Conservation (phyloP, 768 basidiomycete species). For the Leucocoprinus leucothites region DNA sequence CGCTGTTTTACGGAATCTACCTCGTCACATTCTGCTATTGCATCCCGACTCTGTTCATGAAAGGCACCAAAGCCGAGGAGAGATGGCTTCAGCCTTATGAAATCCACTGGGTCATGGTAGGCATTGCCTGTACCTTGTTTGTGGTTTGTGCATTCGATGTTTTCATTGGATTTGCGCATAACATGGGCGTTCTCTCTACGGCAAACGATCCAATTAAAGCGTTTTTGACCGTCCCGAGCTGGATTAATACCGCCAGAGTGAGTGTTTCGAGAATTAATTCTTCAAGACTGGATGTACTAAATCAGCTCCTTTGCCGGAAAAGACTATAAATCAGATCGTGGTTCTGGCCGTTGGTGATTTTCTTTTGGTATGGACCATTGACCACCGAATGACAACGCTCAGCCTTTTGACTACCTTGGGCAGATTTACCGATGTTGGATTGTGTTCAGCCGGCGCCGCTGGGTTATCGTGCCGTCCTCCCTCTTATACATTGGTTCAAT, state of each 20-base stretch:
- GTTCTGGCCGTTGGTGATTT: background rate
- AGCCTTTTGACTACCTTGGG: no score
- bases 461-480: background rate
- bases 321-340: background rate
- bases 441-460: background rate
- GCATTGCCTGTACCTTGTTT: background rate
- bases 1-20: background rate
- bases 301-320: no score
- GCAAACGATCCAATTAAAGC: background rate
- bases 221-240: background rate
- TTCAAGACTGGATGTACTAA: background rate
- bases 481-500: background rate
- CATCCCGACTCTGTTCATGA: background rate
- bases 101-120: background rate
- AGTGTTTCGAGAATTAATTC: background rate
- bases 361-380: background rate
- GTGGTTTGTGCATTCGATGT: background rate
- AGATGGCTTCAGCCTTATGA: background rate
- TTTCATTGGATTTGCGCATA: background rate
- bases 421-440: conserved; percentile 3
- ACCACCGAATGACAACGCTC: background rate
- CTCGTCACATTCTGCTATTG: background rate
- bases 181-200: background rate
- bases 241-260: background rate
- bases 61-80: background rate